Conservation (phyloP, 768 basidiomycete species). For the Amanita pallidorosea region DNA sequence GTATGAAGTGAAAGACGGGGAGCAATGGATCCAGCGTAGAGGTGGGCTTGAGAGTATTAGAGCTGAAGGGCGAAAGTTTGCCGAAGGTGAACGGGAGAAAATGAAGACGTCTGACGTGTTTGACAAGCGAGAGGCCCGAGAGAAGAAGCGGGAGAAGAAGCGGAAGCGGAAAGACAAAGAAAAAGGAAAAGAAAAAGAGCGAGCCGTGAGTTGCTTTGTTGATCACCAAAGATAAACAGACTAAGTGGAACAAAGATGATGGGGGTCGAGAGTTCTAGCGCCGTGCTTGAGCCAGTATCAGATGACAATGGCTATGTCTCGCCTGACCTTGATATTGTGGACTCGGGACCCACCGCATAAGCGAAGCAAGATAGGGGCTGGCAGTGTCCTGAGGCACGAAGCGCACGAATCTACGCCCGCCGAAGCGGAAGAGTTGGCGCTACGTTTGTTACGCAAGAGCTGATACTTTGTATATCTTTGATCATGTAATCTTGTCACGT, state of each 20-base stretch:
- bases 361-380: constrained; percentile 8
- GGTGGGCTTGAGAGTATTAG: constrained; percentile 55
- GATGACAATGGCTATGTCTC: constrained; percentile 59
- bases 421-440: constrained; percentile 8
- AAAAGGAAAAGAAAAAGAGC: constrained; percentile 39
- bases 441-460: constrained; percentile 1
- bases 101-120: constrained; percentile 57
- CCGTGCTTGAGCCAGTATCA: constrained; percentile 20
- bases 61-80: constrained; percentile 59
- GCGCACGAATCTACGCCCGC: constrained; percentile 5
- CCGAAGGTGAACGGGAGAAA: constrained; percentile 61
- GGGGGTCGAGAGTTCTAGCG: constrained; percentile 22
- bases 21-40: constrained; percentile 56
- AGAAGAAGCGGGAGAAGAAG: constrained; percentile 89
- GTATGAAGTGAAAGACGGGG: constrained; percentile 73
- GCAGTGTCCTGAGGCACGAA: neutral
- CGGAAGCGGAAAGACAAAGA: constrained; percentile 72
- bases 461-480: neutral
- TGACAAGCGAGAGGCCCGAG: constrained; percentile 78
- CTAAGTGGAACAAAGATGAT: constrained; percentile 16
- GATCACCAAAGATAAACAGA: neutral
- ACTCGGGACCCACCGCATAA: constrained; percentile 22
- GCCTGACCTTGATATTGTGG: constrained; percentile 52
- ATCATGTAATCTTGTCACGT: neutral
- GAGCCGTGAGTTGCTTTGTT: constrained; percentile 21